Base-by-base conservation (phyloP, 805 yeast species). In the Kodamaea sagamina region DNA sequence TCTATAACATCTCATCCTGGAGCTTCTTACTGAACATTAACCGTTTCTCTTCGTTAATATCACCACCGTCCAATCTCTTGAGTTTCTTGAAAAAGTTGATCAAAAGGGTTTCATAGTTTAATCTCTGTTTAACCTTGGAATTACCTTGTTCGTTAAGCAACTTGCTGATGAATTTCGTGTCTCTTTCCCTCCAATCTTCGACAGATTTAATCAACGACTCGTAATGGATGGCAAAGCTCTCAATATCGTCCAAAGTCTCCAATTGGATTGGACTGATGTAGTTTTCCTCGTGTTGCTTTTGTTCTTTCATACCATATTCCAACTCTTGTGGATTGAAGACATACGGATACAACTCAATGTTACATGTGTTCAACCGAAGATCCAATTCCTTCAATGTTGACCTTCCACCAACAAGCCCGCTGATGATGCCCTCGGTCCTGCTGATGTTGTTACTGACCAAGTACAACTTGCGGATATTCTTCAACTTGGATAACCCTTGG, bases 161-260 rank as follows among this genome's bases (percentile, higher is more conserved):
- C 18, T 53, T 49, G 18, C 54, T 52, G 13, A 62, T 47, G 46
- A 62, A 68, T 39, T 48, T 51, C 3, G 54, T 53, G 48, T 71
- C 74, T 50, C 76, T 62, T 13, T 49, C 58, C 2, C 52, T 54
- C 78, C 80, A 77, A 24, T 62, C 70, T 8, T 58, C 62, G 41
- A 58, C 53, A n/a, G 60, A 61, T 38, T 59, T 65, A 43, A 62
- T 65, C 15, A 76, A 55, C 3, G 74, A 64, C 21, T 67, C 61
- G 50, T 74, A 78, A 43, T 72, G 77, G 6, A 70, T 67, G 1
- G 73, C 62, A 44, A 78, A 78, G 17, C 74, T 76, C 48, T 75
- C 80, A 17, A 78, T 74, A 47, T 77, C 82, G 38, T 77, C 81
- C 36, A 67, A 54, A 4, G 71, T 71, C 27, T 72, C 77, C 32